A percentile compares a stretch with the other conserved stretches of the same genome.
These are phyloP conservation scores for Wickerhamomyces alni DNA, from an alignment of 805 yeast species.

Conservation along the genomic window DNA sequence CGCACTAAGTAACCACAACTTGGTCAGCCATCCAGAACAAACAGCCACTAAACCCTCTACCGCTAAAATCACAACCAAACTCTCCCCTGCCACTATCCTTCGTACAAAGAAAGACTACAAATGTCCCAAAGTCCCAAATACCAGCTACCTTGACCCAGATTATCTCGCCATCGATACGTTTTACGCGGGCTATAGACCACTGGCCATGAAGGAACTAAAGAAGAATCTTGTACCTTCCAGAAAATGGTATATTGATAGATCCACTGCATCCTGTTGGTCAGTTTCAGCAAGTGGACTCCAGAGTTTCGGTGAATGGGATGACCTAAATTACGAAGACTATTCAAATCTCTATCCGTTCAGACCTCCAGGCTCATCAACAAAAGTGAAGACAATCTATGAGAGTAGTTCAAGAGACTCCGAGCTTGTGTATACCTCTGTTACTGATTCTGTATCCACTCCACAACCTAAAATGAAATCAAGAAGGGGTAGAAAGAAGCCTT, in stretches of 20 bases:
- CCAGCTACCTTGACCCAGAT: slow-evolving; percentile 12
- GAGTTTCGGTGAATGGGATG: slow-evolving; percentile 28
- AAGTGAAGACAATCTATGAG: background rate
- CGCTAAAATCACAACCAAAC: background rate
- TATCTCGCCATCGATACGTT: slow-evolving; percentile 15
- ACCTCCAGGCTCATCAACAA: slow-evolving; percentile 19
- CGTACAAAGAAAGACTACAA: slow-evolving; percentile 5
- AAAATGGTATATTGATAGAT: slow-evolving; percentile 22
- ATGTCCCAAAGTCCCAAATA: slow-evolving; percentile 17
- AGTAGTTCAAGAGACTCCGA: slow-evolving; percentile 1
- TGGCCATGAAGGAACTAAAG: slow-evolving; percentile 19
- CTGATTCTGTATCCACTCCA: background rate
- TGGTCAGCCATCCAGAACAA: slow-evolving; percentile 2
- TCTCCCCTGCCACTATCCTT: background rate
- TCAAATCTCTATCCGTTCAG: slow-evolving; percentile 28
- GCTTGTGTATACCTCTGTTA: background rate
- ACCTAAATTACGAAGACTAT: slow-evolving; percentile 25
- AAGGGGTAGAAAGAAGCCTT: slow-evolving; percentile 13
- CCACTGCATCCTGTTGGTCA: slow-evolving; percentile 26
- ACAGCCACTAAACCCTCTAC: slow-evolving; percentile 3
- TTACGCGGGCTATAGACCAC: slow-evolving; percentile 20
- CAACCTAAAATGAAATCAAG: slow-evolving; percentile 1
- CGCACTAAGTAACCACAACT: slow-evolving; percentile 22
- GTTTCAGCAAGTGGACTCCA: slow-evolving; percentile 31
- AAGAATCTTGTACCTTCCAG: slow-evolving; percentile 25